These are phyloP conservation scores for Panicum hallii DNA, from an alignment of 202 grass and related monocot genomes.

Conservation along the genomic window DNA sequence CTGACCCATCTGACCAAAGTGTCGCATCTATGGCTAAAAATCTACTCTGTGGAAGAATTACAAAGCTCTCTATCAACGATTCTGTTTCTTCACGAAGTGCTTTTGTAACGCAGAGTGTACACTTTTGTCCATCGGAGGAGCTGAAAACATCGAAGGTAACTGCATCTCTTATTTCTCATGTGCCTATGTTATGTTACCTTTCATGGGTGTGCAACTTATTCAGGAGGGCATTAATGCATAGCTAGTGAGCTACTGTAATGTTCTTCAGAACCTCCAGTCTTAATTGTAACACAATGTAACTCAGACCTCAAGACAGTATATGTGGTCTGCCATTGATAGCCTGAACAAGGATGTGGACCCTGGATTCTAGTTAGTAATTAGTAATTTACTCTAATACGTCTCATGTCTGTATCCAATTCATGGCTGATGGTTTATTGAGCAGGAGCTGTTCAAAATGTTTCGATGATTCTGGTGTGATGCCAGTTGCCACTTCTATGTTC, in stretches of 20 bases:
- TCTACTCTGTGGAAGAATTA: constrained; percentile 57
- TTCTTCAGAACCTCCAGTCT: neutral
- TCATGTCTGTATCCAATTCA: neutral
- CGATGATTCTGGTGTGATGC: neutral
- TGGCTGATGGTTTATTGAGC: neutral
- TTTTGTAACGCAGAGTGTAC: constrained; percentile 54
- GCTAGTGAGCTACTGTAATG: neutral
- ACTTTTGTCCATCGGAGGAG: constrained; percentile 51
- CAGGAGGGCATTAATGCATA: neutral
- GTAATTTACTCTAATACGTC: neutral
- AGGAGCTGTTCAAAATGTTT: constrained; percentile 15
- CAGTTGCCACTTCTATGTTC: neutral
- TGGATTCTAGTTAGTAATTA: neutral
- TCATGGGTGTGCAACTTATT: neutral
- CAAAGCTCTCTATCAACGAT: constrained; percentile 52
- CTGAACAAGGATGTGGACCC: neutral
- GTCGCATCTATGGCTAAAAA: constrained; percentile 42
- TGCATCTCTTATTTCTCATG: neutral
- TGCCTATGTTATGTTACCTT: neutral
- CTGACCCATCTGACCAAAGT: constrained; percentile 43
- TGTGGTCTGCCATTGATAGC: neutral
- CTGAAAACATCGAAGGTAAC: constrained; percentile 40
- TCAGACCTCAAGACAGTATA: neutral
- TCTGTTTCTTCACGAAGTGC: constrained; percentile 55
- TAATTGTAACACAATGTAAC: neutral